Evolutionary conservation across 2,329 filamentous ascomycete genomes (phyloP).

Genomic region (Xylaria multiplex): DNA sequence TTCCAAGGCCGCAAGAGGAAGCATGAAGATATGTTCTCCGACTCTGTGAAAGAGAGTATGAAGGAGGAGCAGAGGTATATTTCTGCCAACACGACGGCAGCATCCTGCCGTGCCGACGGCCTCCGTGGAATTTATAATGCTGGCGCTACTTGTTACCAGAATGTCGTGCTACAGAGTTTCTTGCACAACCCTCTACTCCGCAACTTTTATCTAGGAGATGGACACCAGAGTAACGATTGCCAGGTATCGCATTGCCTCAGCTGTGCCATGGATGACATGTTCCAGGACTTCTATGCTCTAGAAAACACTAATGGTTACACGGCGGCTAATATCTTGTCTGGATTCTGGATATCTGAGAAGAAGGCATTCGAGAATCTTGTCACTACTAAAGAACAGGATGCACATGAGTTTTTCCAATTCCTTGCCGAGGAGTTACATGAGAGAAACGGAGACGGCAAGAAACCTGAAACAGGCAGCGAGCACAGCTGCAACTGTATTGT

Average conservation of each 20-base stretch:
- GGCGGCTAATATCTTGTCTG: conserved; percentile 86
- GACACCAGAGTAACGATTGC: conserved; percentile 83
- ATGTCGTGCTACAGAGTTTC: conserved; percentile 91
- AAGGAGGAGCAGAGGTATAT: conserved; percentile 80
- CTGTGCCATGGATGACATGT: conserved; percentile 78
- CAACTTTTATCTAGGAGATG: conserved; percentile 91
- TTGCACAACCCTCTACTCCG: conserved; percentile 92
- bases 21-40: conserved; percentile 74
- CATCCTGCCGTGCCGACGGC: conserved; percentile 86
- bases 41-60: conserved; percentile 60
- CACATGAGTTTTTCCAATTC: conserved; percentile 97
- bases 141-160: conserved; percentile 98
- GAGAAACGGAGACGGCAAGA: conserved; percentile 77
- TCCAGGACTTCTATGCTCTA: conserved; percentile 74
- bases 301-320: conserved; percentile 91
- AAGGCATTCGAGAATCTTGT: conserved; percentile 78
- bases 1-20: conserved; percentile 75
- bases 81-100: conserved; percentile 78
- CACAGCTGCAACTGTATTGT: conserved; percentile 87
- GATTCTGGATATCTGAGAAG: conserved; percentile 87
- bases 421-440: conserved; percentile 91
- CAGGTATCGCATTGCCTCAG: conserved; percentile 69
- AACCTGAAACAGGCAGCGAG: conserved; percentile 66
- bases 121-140: conserved; percentile 95
- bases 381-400: conserved; percentile 94